Percentiles rank a stretch among this genome's conserved stretches.
Evolutionary conservation across 176 grass and related monocot genomes (phyloP).

Genomic region (Lolium multiflorum): DNA sequence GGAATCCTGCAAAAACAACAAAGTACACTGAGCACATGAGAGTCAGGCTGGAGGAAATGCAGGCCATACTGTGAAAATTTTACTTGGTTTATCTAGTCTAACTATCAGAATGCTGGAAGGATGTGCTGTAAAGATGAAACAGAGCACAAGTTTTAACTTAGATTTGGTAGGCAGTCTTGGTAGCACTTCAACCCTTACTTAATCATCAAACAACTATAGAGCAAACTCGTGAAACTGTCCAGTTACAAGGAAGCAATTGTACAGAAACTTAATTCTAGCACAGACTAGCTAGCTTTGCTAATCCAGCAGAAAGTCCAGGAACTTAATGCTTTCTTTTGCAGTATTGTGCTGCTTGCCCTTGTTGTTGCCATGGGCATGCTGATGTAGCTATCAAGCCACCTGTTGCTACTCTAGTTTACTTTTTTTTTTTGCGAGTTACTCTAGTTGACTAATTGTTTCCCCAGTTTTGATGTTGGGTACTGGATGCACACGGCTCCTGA

Average conservation of each 20-base stretch:
- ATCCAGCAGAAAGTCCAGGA: background rate
- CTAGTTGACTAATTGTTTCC: background rate
- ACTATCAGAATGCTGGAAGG: too few species aligned
- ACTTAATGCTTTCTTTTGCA: background rate
- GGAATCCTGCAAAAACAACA: background rate
- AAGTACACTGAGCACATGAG: background rate
- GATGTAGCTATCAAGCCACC: background rate
- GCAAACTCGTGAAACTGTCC: background rate
- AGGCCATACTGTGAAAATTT: too few species aligned
- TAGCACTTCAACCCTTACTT: background rate
- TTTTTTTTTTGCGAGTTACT: background rate
- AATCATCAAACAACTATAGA: background rate
- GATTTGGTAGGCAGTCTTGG: background rate
- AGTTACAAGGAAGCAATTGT: background rate
- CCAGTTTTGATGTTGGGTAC: background rate
- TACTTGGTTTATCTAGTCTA: too few species aligned
- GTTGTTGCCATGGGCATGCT: background rate
- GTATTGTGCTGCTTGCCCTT: background rate
- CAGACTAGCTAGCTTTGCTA: background rate
- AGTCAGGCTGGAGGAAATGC: background rate
- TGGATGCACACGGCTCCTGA: too few species aligned
- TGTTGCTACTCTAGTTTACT: background rate
- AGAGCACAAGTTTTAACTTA: background rate
- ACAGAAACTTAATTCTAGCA: background rate
- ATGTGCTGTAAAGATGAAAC: background rate